Evolutionary conservation across 768 basidiomycete genomes (phyloP), one percentile per base, ranked within the genome.

Genomic region (Boletus sp.): DNA sequence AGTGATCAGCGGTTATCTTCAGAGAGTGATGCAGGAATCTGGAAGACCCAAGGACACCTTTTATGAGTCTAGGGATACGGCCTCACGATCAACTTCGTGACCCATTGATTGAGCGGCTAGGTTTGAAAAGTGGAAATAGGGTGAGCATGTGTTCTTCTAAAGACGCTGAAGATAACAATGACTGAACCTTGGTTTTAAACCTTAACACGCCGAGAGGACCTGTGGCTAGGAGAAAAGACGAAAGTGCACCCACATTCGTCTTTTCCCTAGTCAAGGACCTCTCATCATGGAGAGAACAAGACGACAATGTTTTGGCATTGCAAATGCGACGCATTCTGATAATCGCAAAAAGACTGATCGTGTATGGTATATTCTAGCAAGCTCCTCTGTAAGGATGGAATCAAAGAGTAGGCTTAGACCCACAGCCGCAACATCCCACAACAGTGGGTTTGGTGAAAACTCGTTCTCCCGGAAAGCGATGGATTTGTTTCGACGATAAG

Each of bases 141-240:
- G 28, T 6, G 36, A 35, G 3, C 50, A 55, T 29, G 58, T 60
- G 63, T 30, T 12, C 29, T 35, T 11, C 36, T 30, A 46, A 55
- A 48, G 55, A 37, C 53, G 64, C 62, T 47, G 51, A 47, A 55
- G 65, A 66, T 66, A 63, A 47, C 58, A 50, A 50, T 58, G 40
- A 46, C 41, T 39, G 39, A 32, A 36, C 37, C n/a, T 24, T 49
- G 18, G 30, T 15, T 20, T 12, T 14, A n/a, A 30, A 47, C 40
- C n/a, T 24, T 14, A 32, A 20, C 14, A 11, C 29, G 8, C 49
- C 33, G 41, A 10, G 28, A 20, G 40, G 42, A 36, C 57, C 40
- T 52, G 29, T 47, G 62, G 42, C 49, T 52, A 15, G 33, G 20
- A 20, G 11, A 4, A 52, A 45, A 18, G n/a, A 44, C 24, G n/a